Percentiles rank a stretch among this genome's conserved stretches.
These are phyloP conservation scores for Beauveria sp. DNA, from an alignment of 2,329 filamentous ascomycete species.

Conservation along the genomic window DNA sequence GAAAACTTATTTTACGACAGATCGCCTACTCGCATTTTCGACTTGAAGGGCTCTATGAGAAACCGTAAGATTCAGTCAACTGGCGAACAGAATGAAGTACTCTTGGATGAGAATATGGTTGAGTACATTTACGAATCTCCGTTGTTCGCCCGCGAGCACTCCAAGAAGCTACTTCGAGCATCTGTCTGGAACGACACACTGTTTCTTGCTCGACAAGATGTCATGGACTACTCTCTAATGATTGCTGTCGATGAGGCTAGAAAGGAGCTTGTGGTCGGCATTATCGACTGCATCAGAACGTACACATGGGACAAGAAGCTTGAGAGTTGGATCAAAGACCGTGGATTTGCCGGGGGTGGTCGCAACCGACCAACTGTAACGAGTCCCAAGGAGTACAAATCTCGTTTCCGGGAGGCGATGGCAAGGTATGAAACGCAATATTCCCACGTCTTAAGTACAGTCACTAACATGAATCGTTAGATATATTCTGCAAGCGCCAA, in stretches of 20 bases:
- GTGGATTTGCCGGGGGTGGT: constrained; percentile 69
- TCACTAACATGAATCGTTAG: constrained; percentile 22
- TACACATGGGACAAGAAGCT: constrained; percentile 99
- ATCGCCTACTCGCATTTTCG: constrained; percentile 80
- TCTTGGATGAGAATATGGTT: constrained; percentile 97
- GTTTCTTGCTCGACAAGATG: constrained; percentile 88
- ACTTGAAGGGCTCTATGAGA: constrained; percentile 96
- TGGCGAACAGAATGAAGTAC: constrained; percentile 90
- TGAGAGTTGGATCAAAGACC: constrained; percentile 99
- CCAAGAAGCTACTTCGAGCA: constrained; percentile 83
- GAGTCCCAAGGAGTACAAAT: constrained; percentile 95
- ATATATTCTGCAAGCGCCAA: constrained; percentile 68
- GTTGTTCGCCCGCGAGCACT: constrained; percentile 89
- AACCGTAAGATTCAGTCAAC: constrained; percentile 96
- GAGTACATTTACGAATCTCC: constrained; percentile 98
- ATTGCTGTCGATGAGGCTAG: constrained; percentile 87
- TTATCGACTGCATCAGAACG: constrained; percentile 96
- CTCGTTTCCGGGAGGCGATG: constrained; percentile 93
- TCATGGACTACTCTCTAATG: constrained; percentile 99
- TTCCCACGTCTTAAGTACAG: background rate
- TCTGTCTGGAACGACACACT: constrained; percentile 97
- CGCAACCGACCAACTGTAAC: constrained; percentile 90
- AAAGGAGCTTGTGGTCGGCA: constrained; percentile 91
- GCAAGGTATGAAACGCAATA: constrained; percentile 59
- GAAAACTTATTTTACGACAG: constrained; percentile 98